Conservation (phyloP, 352 stramenopile genomes). For the Globisporangium sylvaticum region DNA sequence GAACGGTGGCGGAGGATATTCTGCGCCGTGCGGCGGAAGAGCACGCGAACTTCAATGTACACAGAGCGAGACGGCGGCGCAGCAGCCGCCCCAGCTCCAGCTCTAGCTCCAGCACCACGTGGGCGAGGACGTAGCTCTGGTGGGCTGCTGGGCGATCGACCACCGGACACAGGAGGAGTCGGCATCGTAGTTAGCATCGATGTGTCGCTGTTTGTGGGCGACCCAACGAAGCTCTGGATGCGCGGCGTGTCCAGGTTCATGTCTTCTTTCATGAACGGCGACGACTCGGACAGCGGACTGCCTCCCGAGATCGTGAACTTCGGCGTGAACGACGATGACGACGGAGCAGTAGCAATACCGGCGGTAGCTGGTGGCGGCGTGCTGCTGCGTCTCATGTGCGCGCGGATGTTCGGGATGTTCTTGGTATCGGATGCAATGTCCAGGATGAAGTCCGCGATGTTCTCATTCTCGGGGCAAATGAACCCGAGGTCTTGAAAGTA, state of each 20-base stretch:
- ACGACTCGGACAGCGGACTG: conserved; percentile 39
- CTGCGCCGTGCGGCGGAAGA: conserved; percentile 61
- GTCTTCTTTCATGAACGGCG: conserved; percentile 56
- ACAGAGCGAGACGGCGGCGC: conserved; percentile 33
- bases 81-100: background rate
- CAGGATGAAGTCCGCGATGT: conserved; percentile 80
- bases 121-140: conserved; percentile 11
- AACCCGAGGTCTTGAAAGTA: conserved; percentile 69
- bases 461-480: conserved; percentile 70
- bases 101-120: background rate
- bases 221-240: conserved; percentile 31
- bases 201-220: conserved; percentile 10
- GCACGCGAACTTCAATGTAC: conserved; percentile 58
- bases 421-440: conserved; percentile 61
- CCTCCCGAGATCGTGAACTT: conserved; percentile 24
- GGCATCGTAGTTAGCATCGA: conserved; percentile 2
- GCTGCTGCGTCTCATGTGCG: conserved; percentile 36
- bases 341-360: background rate
- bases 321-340: conserved; percentile 18
- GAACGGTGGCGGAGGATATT: conserved; percentile 77
- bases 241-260: conserved; percentile 41
- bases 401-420: conserved; percentile 60
- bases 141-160: conserved; percentile 24
- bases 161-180: conserved; percentile 17
- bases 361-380: conserved; percentile 11